phyloP scores from a whole-genome alignment of 2,329 filamentous ascomycete species.

The Ramularia endophylla region DNA sequence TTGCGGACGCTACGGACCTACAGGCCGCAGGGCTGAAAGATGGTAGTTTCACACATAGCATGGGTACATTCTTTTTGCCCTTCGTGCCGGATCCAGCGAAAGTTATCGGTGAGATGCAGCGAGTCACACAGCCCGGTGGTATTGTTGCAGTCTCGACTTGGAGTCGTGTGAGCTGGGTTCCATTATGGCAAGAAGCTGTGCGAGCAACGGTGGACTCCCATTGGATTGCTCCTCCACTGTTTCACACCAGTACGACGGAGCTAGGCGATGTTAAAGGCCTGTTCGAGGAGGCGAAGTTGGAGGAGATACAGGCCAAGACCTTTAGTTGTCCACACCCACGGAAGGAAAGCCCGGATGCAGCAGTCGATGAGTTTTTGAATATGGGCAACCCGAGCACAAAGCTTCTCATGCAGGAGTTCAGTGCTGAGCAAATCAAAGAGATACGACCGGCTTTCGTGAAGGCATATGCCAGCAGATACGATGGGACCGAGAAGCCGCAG shows the following conservation, averaged over 20 bases:
- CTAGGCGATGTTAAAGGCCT: conserved; percentile 2
- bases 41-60: conserved; percentile 2
- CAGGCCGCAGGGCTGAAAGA: conserved; percentile 6
- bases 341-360: conserved; percentile 5
- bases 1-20: conserved; percentile 7
- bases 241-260: conserved; percentile 5
- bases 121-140: conserved; percentile 29
- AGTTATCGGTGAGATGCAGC: conserved; percentile 28
- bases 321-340: conserved; percentile 7
- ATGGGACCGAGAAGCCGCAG: conserved; percentile 7
- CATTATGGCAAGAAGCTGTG: conserved; percentile 6
- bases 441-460: conserved; percentile 5
- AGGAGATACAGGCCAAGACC: conserved; percentile 2
- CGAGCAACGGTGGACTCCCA: conserved; percentile 3
- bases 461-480: conserved; percentile 4
- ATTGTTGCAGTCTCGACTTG: conserved; percentile 23
- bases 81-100: conserved; percentile 19
- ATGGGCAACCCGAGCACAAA: conserved; percentile 9
- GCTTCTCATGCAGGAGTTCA: conserved; percentile 7
- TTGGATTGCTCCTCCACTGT: conserved; percentile 3
- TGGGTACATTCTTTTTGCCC: conserved; percentile 8
- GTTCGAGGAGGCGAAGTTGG: neutral
- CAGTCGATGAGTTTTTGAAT: conserved; percentile 7
- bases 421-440: conserved; percentile 37
- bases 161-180: conserved; percentile 4